Evolutionary conservation across 371 early-diverging fungal species (phyloP).

Genomic region (Mortierella sp.): DNA sequence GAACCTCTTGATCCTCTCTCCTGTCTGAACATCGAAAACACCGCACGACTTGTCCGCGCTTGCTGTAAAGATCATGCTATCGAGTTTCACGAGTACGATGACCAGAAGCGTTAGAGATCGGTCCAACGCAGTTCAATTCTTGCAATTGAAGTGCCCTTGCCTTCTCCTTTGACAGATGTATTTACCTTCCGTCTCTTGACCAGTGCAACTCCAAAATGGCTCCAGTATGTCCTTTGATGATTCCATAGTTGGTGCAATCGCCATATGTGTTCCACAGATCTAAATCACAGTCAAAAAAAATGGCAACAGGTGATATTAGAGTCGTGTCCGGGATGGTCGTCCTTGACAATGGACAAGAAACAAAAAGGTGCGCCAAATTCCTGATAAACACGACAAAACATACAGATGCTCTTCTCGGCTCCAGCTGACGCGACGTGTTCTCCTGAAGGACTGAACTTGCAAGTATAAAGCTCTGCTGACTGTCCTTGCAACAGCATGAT

Average conservation of each 20-base stretch:
- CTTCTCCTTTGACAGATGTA: too few relatives aligned
- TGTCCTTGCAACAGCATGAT: conserved; percentile 65
- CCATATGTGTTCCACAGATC: conserved; percentile 95
- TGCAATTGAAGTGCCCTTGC: too few relatives aligned
- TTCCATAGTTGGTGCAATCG: conserved; percentile 89
- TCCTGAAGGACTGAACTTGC: conserved; percentile 90
- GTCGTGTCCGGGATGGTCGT: neutral
- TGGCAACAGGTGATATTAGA: neutral
- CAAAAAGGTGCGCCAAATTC: neutral
- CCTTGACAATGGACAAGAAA: neutral
- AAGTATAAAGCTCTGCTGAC: conserved; percentile 77
- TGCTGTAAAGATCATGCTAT: conserved; percentile 64
- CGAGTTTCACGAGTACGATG: neutral
- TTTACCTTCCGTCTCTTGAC: conserved; percentile 86
- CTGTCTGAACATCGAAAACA: conserved; percentile 70
- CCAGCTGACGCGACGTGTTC: conserved; percentile 88
- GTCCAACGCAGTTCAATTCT: too few relatives aligned
- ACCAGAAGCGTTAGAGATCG: neutral
- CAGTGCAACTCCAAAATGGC: conserved; percentile 91
- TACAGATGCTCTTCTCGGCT: conserved; percentile 87
- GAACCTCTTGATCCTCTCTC: conserved; percentile 80
- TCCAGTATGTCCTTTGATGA: conserved; percentile 89
- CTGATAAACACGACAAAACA: conserved; percentile 32
- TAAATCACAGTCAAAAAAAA: conserved; percentile 31
- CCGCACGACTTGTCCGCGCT: conserved; percentile 59